Evolutionary conservation across 352 stramenopile genomes (phyloP), one percentile per base, ranked within the genome.

Genomic region (Phytophthora niederhauseri): DNA sequence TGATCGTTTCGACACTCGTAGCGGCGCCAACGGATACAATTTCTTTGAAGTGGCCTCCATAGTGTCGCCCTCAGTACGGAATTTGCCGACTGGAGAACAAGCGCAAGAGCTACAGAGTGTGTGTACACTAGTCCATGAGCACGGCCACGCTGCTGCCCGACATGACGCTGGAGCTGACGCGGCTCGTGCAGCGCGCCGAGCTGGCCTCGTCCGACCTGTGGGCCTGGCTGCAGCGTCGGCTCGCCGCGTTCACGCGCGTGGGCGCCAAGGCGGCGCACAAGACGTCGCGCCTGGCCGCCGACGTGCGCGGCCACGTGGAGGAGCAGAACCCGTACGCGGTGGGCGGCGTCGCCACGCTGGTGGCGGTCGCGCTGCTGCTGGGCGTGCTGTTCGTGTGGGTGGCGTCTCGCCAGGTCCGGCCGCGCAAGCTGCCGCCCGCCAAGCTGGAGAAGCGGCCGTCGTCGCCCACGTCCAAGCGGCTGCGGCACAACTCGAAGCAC

Each of bases 341-440:
- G 4, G 81, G 78, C 8, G 76, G 78, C 30, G 73, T 82, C 8
- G 81, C 73, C 14, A 78, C 81, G 0, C 76, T 90, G 11, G 75
- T 80, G 5, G 59, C 82, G 3, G 73, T 94, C 6, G 64, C 85
- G 3, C 70, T 79, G 6, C 54, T 72, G 22, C 80, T 87, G 14
- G 74, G 68, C 8, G 74, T 75, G 43, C 73, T 96, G 22, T 95
- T 93, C 68, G 59, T 93, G 22, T 96, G 89, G 89, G 84, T 96
- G 30, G 83, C 86, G 24, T 95, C 87, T 20, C 82, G 87, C 11
- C 87, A 93, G 60, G 85, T 93, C 51, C 84, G 87, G 1, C 85
- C 87, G 15, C 81, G 85, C 1, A 83, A 82, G 57, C 64, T 64
- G 34, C 63, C 74, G n/a, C 57, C 71, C 28, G 28, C 28, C 2